A percentile compares a stretch with the other conserved stretches of the same genome.
phyloP scores from a whole-genome alignment of 495 filamentous ascomycete species.

The Hypoxylon crocopeplum region DNA sequence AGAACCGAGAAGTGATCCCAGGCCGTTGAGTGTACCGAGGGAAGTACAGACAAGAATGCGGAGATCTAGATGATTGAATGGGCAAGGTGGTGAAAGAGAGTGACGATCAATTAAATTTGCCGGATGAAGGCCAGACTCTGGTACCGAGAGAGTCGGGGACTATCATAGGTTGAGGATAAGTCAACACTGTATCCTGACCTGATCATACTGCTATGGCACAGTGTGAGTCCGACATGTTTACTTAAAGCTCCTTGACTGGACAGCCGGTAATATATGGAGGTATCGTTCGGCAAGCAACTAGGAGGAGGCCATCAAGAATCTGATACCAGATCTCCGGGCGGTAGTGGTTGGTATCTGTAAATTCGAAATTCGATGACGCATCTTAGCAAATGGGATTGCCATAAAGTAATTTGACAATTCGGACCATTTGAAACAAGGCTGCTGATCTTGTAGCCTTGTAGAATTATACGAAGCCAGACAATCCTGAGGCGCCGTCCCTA shows the following conservation, averaged over 20 bases:
- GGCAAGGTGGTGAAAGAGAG: conserved; percentile 18
- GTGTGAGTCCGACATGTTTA: background rate
- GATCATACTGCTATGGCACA: background rate
- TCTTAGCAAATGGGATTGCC: background rate
- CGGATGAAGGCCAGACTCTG: conserved; percentile 28
- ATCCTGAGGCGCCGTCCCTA: background rate
- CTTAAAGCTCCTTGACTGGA: conserved; percentile 6
- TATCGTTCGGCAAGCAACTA: background rate
- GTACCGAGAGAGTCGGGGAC: conserved; percentile 28
- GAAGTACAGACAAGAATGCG: conserved; percentile 2
- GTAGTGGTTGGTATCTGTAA: background rate
- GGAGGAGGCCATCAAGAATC: conserved; percentile 1
- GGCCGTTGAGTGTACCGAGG: background rate
- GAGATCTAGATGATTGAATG: conserved; percentile 24
- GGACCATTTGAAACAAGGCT: conserved; percentile 11
- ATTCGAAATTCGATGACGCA: conserved; percentile 23
- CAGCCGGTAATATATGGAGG: conserved; percentile 20
- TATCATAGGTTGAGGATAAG: background rate
- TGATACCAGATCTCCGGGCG: background rate
- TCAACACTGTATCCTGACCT: conserved; percentile 2
- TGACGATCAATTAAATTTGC: conserved; percentile 38
- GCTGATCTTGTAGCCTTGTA: conserved; percentile 15
- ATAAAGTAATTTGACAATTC: conserved; percentile 2
- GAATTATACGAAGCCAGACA: conserved; percentile 5
- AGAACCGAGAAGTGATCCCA: conserved; percentile 7